Percentiles rank a stretch among this genome's conserved stretches.
Conservation (phyloP, 169 alveolate genomes). For the Amoebophrya sp. region DNA sequence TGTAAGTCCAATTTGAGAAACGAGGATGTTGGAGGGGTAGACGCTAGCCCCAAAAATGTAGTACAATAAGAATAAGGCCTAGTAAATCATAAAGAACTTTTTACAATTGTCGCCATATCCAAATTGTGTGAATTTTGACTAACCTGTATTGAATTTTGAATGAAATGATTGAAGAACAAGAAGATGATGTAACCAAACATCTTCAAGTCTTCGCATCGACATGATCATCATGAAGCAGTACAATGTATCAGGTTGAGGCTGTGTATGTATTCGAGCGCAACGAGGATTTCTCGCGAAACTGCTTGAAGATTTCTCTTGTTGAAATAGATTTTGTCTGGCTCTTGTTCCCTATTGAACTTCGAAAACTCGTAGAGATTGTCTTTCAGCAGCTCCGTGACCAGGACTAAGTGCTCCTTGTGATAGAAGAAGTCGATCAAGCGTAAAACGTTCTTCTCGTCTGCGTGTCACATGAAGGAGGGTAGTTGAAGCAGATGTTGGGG, state of each 20-base stretch:
- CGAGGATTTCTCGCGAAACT: slow-evolving; percentile 56
- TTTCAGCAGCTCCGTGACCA: slow-evolving; percentile 82
- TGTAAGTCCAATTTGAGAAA: neutral
- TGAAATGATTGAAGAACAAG: no score
- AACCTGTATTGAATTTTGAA: no score
- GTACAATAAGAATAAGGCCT: no score
- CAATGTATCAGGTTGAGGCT: slow-evolving; percentile 66
- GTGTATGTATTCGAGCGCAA: slow-evolving; percentile 64
- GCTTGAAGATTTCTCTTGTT: neutral
- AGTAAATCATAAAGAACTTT: no score
- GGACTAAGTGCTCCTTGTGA: slow-evolving; percentile 76
- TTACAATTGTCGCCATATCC: no score
- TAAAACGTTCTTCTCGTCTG: neutral
- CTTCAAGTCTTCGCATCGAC: neutral
- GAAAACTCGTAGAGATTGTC: slow-evolving; percentile 55
- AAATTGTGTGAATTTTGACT: no score
- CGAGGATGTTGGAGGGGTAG: no score
- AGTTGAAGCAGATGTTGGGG: neutral
- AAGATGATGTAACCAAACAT: neutral
- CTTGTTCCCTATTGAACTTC: slow-evolving; percentile 38
- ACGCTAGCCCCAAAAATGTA: no score
- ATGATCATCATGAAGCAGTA: no score
- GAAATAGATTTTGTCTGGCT: neutral
- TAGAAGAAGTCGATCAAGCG: slow-evolving; percentile 35
- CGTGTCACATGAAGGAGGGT: no score